Percentiles rank a stretch among this genome's conserved stretches.
Evolutionary conservation across 1,284 basidiomycete species (phyloP).

Genomic region (Leccinum solheimii): DNA sequence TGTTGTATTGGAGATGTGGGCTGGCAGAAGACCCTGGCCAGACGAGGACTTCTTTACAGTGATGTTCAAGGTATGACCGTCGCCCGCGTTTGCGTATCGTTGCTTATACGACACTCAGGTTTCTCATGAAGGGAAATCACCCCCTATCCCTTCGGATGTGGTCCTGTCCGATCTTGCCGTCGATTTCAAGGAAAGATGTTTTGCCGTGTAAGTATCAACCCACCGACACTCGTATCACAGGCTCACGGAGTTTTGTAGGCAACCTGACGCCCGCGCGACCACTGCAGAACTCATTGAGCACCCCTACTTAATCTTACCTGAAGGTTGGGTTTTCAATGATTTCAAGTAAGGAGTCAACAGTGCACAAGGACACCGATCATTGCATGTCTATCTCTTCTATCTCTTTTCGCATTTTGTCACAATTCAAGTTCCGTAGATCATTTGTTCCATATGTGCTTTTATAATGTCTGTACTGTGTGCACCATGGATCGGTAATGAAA

Average conservation of each 20-base stretch:
- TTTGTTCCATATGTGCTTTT: conserved; percentile 33
- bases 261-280: conserved; percentile 84
- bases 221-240: background rate
- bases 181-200: conserved; percentile 89
- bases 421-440: conserved; percentile 22
- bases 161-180: conserved; percentile 73
- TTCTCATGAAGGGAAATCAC: conserved; percentile 79
- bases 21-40: conserved; percentile 91
- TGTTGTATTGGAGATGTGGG: conserved; percentile 98
- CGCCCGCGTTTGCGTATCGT: background rate
- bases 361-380: conserved; percentile 17
- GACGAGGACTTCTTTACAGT: conserved; percentile 89
- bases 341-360: conserved; percentile 38
- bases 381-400: conserved; percentile 29
- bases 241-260: conserved; percentile 45
- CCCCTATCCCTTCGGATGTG: conserved; percentile 87
- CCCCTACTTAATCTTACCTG: conserved; percentile 77
- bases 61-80: conserved; percentile 80
- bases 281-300: conserved; percentile 84
- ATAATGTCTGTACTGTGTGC: conserved; percentile 35
- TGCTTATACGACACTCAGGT: conserved; percentile 47
- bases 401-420: conserved; percentile 25
- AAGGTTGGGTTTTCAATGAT: conserved; percentile 77
- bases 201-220: conserved; percentile 70
- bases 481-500: conserved; percentile 30